These are phyloP conservation scores for Fremontodendron californicum DNA, from an alignment of 345 rosid genomes.

Conservation along the genomic window DNA sequence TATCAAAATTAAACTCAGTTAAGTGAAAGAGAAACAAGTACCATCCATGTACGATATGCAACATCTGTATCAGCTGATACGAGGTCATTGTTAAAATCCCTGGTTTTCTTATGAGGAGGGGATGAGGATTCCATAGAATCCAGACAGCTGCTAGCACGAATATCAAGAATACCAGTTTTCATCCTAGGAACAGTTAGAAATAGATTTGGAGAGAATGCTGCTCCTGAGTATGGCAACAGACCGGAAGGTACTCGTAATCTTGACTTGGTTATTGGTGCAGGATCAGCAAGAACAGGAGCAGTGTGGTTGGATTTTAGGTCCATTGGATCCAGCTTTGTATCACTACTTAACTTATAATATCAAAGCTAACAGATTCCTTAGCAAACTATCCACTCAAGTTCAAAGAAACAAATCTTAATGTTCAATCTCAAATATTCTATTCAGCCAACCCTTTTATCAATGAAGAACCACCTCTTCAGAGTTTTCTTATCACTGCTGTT, in stretches of 20 bases:
- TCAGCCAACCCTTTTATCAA: conserved; percentile 44
- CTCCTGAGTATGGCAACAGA: conserved; percentile 42
- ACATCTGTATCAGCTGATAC: conserved; percentile 40
- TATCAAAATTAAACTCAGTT: not conserved
- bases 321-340: conserved; percentile 45
- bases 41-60: conserved; percentile 69
- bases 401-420: conserved; percentile 15
- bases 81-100: conserved; percentile 36
- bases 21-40: conserved; percentile 22
- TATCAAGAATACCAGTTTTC: conserved; percentile 71
- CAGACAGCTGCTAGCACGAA: conserved; percentile 62
- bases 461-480: conserved; percentile 48
- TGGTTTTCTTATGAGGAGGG: conserved; percentile 44
- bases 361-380: not conserved
- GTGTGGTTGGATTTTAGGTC: conserved; percentile 63
- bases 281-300: conserved; percentile 68
- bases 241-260: conserved; percentile 43
- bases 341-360: conserved; percentile 9
- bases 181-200: conserved; percentile 54
- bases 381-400: conserved; percentile 8
- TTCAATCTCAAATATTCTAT: conserved; percentile 18
- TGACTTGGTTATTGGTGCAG: conserved; percentile 62
- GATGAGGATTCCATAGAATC: conserved; percentile 89
- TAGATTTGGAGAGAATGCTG: conserved; percentile 40
- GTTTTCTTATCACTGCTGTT: conserved; percentile 34